Evolutionary conservation across 495 filamentous ascomycete genomes (phyloP).

Genomic region (Xylaria acuta): DNA sequence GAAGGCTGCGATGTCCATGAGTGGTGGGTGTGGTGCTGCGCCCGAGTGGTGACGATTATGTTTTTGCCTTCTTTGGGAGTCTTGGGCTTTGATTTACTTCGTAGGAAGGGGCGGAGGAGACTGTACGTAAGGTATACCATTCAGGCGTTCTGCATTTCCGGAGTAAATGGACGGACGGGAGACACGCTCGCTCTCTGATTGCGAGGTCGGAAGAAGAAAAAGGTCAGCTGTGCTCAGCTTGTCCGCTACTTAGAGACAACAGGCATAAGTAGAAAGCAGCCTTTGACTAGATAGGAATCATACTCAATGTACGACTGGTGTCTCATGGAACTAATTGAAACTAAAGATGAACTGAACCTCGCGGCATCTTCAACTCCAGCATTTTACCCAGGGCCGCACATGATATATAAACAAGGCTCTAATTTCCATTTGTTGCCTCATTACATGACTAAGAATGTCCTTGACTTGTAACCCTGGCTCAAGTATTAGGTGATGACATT

Average conservation of each 20-base stretch:
- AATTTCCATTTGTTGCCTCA: not conserved
- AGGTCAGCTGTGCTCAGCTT: not conserved
- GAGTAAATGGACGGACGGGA: not conserved
- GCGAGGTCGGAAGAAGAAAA: not conserved
- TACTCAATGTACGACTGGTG: not conserved
- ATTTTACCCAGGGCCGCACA: not conserved
- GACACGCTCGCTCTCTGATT: not conserved
- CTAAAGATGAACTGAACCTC: not conserved
- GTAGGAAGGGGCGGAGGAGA: no score
- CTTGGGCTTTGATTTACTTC: not conserved
- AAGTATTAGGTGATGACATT: not conserved
- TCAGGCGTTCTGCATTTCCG: not conserved
- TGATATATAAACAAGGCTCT: not conserved
- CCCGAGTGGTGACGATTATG: constrained; percentile 72
- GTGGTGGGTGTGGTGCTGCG: constrained; percentile 56
- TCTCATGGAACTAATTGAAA: not conserved
- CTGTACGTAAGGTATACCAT: not conserved
- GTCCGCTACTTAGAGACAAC: not conserved
- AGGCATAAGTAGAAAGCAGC: not conserved
- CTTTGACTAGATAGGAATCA: not conserved
- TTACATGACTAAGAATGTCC: not conserved
- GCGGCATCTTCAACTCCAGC: not conserved
- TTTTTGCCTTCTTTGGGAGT: not conserved
- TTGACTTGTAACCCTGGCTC: not conserved
- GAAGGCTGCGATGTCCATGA: constrained; percentile 46